phyloP scores from a whole-genome alignment of 169 alveolate species.

The Cryptosporidium bovis region DNA sequence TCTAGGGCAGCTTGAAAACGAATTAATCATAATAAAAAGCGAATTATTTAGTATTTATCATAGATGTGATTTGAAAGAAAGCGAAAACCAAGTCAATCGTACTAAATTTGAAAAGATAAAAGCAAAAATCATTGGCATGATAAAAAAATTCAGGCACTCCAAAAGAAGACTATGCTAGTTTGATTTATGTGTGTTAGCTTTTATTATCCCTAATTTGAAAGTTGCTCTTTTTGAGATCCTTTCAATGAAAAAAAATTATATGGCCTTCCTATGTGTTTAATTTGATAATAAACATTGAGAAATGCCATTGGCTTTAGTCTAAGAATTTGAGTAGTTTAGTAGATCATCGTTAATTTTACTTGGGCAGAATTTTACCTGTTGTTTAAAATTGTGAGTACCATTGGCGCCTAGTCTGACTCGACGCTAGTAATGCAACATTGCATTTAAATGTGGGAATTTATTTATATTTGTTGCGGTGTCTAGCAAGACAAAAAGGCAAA shows the following conservation, averaged over 20 bases:
- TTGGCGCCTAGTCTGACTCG: background rate
- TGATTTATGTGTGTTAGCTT: background rate
- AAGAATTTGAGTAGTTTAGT: too few species aligned
- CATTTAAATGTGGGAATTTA: conserved; percentile 8
- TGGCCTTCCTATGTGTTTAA: too few species aligned
- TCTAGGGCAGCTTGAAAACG: conserved; percentile 59
- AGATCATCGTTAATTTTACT: too few species aligned
- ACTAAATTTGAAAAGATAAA: background rate
- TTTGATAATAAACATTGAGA: too few species aligned
- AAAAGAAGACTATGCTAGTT: background rate
- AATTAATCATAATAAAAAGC: conserved; percentile 11
- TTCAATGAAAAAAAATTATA: background rate
- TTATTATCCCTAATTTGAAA: background rate
- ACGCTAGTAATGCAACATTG: background rate
- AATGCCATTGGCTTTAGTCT: too few species aligned
- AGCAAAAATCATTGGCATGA: background rate
- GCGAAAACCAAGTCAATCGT: background rate
- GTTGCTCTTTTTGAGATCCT: background rate
- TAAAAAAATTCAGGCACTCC: background rate
- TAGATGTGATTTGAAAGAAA: background rate
- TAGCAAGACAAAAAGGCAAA: background rate
- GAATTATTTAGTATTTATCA: conserved; percentile 8
- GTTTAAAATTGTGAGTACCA: background rate
- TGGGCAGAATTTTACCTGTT: too few species aligned
- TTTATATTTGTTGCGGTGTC: conserved; percentile 42